A percentile compares a stretch with the other conserved stretches of the same genome.
Evolutionary conservation across 768 basidiomycete species (phyloP).

Genomic region (Pulveroboletus sp.): DNA sequence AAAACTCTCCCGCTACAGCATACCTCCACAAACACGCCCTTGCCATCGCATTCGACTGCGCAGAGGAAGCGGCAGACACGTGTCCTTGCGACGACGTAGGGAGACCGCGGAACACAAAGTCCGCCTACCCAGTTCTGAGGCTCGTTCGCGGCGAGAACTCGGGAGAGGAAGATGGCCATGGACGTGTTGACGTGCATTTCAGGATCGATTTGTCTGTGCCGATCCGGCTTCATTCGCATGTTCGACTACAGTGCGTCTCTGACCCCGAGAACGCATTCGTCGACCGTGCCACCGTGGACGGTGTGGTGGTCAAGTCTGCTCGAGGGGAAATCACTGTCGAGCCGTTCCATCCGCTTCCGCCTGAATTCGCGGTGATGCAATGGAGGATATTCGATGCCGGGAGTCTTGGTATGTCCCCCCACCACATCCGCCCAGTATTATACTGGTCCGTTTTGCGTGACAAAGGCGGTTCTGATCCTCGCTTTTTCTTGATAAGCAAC

Average conservation of each 20-base stretch:
- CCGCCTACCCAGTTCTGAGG: constrained; percentile 29
- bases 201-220: constrained; percentile 48
- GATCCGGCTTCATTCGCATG: constrained; percentile 60
- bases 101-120: constrained; percentile 39
- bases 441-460: background rate
- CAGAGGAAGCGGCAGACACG: constrained; percentile 61
- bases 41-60: constrained; percentile 56
- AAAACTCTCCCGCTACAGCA: constrained; percentile 21
- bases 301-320: constrained; percentile 48
- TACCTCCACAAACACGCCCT: constrained; percentile 56
- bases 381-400: constrained; percentile 65
- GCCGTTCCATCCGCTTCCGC: constrained; percentile 53
- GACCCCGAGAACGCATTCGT: constrained; percentile 48
- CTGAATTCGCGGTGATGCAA: constrained; percentile 54
- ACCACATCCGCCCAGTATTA: background rate
- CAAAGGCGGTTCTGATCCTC: constrained; percentile 1
- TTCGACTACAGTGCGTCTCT: constrained; percentile 56
- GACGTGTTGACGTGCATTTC: constrained; percentile 46
- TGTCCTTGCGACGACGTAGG: constrained; percentile 67
- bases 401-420: constrained; percentile 43
- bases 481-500: constrained; percentile 40
- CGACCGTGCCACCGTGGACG: constrained; percentile 48
- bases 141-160: constrained; percentile 20
- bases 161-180: constrained; percentile 12
- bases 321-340: constrained; percentile 53